Evolutionary conservation across 441 rosid species (phyloP).

Genomic region (Theobroma grandiflorum): DNA sequence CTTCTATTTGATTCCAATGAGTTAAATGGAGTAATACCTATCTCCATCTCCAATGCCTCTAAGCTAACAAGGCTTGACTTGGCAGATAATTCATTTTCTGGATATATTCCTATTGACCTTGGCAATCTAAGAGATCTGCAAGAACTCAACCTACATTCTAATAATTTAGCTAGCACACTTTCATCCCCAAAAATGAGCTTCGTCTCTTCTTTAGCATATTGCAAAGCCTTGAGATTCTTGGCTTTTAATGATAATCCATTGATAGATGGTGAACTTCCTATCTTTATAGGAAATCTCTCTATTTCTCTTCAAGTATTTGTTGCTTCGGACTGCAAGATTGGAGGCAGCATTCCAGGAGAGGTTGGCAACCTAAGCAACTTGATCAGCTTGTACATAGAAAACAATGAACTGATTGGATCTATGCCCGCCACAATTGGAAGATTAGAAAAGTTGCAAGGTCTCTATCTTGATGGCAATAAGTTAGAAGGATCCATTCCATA

Average conservation of each 20-base stretch:
- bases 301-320: background rate
- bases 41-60: background rate
- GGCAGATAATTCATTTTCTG: background rate
- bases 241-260: background rate
- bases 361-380: too few relatives aligned
- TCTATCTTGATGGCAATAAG: too few relatives aligned
- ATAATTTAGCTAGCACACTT: background rate
- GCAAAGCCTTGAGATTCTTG: background rate
- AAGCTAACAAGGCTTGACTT: background rate
- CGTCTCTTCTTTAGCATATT: background rate
- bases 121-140: background rate
- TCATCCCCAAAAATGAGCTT: background rate
- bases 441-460: too few relatives aligned
- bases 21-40: background rate
- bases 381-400: too few relatives aligned
- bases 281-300: background rate
- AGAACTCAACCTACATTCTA: accelerated
- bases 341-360: too few relatives aligned
- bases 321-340: background rate
- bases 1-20: background rate
- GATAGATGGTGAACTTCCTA: background rate
- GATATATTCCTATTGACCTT: background rate
- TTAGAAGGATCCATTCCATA: too few relatives aligned
- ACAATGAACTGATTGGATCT: too few relatives aligned
- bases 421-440: too few relatives aligned